These are phyloP conservation scores for Pseudocercospora musae DNA, from an alignment of 2,329 filamentous ascomycete genomes.

Conservation along the genomic window DNA sequence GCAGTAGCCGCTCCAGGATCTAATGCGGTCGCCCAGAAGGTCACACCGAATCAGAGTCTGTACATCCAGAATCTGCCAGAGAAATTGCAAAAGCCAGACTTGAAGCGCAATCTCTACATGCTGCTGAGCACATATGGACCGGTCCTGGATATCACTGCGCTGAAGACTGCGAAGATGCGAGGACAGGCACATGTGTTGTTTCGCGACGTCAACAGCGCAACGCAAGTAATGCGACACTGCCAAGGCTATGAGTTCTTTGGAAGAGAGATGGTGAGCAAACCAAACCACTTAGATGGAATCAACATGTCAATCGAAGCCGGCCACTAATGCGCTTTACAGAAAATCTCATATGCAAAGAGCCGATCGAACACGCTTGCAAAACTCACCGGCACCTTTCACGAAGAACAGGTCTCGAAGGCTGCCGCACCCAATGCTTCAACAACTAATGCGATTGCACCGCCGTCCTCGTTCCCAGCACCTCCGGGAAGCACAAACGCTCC, in stretches of 20 bases:
- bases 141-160: constrained; percentile 83
- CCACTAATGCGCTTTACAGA: constrained; percentile 50
- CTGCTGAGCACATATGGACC: constrained; percentile 92
- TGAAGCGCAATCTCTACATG: constrained; percentile 84
- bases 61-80: constrained; percentile 87
- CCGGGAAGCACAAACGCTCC: constrained; percentile 30
- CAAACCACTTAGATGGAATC: neutral
- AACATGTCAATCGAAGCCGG: neutral
- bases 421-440: constrained; percentile 17
- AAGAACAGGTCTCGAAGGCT: constrained; percentile 47
- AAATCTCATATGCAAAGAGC: constrained; percentile 84
- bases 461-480: constrained; percentile 34
- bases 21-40: constrained; percentile 5
- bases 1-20: constrained; percentile 2
- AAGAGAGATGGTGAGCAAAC: constrained; percentile 65
- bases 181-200: constrained; percentile 94
- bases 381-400: constrained; percentile 83
- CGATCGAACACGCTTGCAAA: constrained; percentile 87
- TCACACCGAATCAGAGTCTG: constrained; percentile 55
- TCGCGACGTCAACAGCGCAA: constrained; percentile 83
- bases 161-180: constrained; percentile 89
- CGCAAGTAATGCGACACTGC: constrained; percentile 85
- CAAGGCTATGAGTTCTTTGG: constrained; percentile 86
- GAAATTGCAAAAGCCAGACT: constrained; percentile 84
- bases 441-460: constrained; percentile 18